These are phyloP conservation scores for Arthromyces matolae DNA, from an alignment of 768 basidiomycete genomes.

Conservation along the genomic window DNA sequence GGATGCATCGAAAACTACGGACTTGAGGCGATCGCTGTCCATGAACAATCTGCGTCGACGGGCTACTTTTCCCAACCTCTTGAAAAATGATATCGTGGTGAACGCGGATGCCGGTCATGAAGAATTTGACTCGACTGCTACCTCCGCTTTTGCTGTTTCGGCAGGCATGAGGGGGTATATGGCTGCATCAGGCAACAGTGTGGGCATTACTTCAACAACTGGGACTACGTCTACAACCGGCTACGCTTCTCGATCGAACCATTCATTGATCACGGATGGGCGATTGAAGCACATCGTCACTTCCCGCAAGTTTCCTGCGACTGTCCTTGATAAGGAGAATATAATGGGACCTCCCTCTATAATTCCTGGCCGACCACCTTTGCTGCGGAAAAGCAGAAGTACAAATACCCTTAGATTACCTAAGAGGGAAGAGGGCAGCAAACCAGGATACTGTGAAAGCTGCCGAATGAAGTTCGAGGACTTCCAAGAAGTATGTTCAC, in stretches of 20 bases:
- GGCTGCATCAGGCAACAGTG: conserved; percentile 95
- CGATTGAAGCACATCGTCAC: conserved; percentile 66
- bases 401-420: conserved; percentile 74
- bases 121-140: conserved; percentile 53
- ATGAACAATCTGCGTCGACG: conserved; percentile 72
- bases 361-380: conserved; percentile 50
- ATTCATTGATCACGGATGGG: conserved; percentile 52
- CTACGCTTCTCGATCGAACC: conserved; percentile 40
- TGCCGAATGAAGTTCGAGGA: conserved; percentile 89
- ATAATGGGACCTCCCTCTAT: conserved; percentile 66
- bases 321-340: conserved; percentile 20
- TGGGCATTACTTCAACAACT: conserved; percentile 85
- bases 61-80: conserved; percentile 28
- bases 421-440: conserved; percentile 79
- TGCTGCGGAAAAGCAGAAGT: conserved; percentile 73
- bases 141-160: conserved; percentile 69
- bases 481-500: conserved; percentile 65
- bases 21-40: conserved; percentile 71
- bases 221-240: conserved; percentile 76
- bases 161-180: conserved; percentile 58
- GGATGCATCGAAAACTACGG: conserved; percentile 34
- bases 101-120: conserved; percentile 43
- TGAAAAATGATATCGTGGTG: conserved; percentile 25
- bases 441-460: conserved; percentile 97
- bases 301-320: conserved; percentile 46